A percentile compares a stretch with the other conserved stretches of the same genome.
These are phyloP conservation scores for Dunaliella primolecta DNA, from an alignment of 139 green algal genomes.

Conservation along the genomic window DNA sequence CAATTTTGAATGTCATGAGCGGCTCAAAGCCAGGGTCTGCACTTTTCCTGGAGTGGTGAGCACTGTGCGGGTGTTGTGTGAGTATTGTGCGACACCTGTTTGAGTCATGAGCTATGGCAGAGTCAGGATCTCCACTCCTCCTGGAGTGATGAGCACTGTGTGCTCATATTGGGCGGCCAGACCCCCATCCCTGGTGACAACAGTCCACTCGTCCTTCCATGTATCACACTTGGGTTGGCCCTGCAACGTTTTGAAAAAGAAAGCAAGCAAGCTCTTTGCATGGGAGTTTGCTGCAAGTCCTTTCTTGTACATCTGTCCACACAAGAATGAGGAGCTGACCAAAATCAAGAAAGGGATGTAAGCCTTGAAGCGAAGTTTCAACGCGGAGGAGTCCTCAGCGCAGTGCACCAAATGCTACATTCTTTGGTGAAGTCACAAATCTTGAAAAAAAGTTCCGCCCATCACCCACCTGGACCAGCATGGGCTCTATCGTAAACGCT, in stretches of 20 bases:
- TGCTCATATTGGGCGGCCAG: constrained; percentile 94
- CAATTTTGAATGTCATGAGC: too few relatives aligned
- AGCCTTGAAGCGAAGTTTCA: too few relatives aligned
- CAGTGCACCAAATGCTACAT: too few relatives aligned
- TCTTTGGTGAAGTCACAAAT: too few relatives aligned
- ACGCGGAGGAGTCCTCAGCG: too few relatives aligned
- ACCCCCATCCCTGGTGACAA: constrained; percentile 82
- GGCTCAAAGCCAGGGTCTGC: too few relatives aligned
- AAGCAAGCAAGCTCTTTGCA: not conserved
- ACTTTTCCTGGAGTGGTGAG: too few relatives aligned
- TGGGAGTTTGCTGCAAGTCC: not conserved
- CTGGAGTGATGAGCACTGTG: constrained; percentile 90
- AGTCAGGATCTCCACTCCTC: constrained; percentile 88
- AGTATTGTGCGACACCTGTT: too few relatives aligned
- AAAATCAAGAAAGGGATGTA: too few relatives aligned
- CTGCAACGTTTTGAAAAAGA: constrained; percentile 10
- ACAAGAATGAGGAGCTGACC: too few relatives aligned
- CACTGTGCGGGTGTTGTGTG: too few relatives aligned
- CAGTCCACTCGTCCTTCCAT: constrained; percentile 96
- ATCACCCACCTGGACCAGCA: constrained; percentile 66
- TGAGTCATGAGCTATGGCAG: not conserved
- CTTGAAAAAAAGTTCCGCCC: not conserved
- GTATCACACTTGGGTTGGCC: constrained; percentile 39
- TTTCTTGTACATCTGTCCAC: not conserved
- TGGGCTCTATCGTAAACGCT: constrained; percentile 98